Base-by-base conservation (phyloP, 139 green algal genomes). In the Penium margaritaceum region DNA sequence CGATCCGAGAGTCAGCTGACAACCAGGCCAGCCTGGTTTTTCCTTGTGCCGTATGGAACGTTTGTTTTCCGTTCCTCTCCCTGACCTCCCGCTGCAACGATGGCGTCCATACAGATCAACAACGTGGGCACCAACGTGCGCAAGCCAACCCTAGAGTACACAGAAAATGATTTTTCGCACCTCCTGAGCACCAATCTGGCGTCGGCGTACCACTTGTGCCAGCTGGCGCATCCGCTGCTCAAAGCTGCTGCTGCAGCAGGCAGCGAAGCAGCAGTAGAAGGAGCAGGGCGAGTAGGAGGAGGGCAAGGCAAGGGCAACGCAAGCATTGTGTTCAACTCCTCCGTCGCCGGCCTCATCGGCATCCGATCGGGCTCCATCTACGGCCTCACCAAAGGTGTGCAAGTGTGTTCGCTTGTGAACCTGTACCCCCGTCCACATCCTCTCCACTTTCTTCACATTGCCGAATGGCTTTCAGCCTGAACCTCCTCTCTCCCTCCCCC, bases 151-250 rank as follows among this genome's bases (percentile, higher is more conserved):
- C 38, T 80, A 17, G 82, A 90, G 0, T 90, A 83, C 74, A 88
- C 82, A 15, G 58, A 79, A 2, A 78, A 85, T 44, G 92, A 97
- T 1, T 94, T 86, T 68, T 15, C 55, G 12, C 57, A 35, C 14
- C 7, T 97, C 0, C 83, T 95, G 72, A 39, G 38, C 35, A 89
- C 84, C 41, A 97, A 97, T 78, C 69, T 96, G 24, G 83, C 92
- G 37, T 87, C 82, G 0, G 82, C 88, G 0, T 95, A 90, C 77
- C 36, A 75, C 33, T 68, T 96, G 0, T 87, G 72, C 47, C 89
- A 95, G 84, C 55, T 81, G 14, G 54, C 51, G 14, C 73, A 85
- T 5, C 85, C 85, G 5, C 39, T 91, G 55, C 75, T 91, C 14
- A 80, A 83, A 41, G 73, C 71, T n/a, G 74, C 72, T 27, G 51